Evolutionary conservation across 2,329 filamentous ascomycete species (phyloP).

Genomic region (Sporothrix brasiliensis): DNA sequence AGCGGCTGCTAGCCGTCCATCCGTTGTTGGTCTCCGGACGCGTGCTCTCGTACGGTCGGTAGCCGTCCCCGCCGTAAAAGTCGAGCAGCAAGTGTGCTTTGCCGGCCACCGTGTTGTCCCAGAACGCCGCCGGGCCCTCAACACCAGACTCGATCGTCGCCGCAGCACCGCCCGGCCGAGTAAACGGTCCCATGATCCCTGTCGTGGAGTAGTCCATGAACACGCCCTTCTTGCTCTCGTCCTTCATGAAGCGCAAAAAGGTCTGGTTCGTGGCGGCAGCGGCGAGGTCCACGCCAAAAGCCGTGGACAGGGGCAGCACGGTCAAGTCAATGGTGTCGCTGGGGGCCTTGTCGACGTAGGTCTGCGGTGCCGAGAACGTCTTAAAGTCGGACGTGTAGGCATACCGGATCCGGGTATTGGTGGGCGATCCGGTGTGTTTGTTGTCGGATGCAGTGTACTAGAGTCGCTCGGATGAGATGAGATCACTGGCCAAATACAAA

Average conservation of each 20-base stretch:
- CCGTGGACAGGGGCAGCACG: conserved; percentile 52
- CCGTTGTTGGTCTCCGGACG: conserved; percentile 48
- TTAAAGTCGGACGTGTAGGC: conserved; percentile 59
- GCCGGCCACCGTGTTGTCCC: conserved; percentile 47
- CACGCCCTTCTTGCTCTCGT: conserved; percentile 56
- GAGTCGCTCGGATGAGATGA: neutral
- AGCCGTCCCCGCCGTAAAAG: conserved; percentile 53
- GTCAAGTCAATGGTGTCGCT: conserved; percentile 60
- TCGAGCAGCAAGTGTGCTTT: conserved; percentile 55
- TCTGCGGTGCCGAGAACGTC: conserved; percentile 54
- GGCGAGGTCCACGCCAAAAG: conserved; percentile 31
- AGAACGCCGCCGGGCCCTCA: conserved; percentile 51
- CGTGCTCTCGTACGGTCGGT: conserved; percentile 53
- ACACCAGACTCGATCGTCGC: conserved; percentile 50
- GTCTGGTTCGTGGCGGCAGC: conserved; percentile 33
- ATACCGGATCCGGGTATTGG: conserved; percentile 54
- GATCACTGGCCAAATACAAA: neutral
- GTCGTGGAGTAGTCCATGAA: conserved; percentile 54
- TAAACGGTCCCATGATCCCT: conserved; percentile 58
- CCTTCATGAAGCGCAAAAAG: conserved; percentile 60
- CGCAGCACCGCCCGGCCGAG: conserved; percentile 49
- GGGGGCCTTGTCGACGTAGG: conserved; percentile 53
- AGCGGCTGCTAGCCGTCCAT: conserved; percentile 51
- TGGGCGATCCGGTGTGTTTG: conserved; percentile 52
- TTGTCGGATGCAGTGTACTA: conserved; percentile 52